phyloP scores from a whole-genome alignment of 2,329 filamentous ascomycete species.

The Colletotrichum musae region DNA sequence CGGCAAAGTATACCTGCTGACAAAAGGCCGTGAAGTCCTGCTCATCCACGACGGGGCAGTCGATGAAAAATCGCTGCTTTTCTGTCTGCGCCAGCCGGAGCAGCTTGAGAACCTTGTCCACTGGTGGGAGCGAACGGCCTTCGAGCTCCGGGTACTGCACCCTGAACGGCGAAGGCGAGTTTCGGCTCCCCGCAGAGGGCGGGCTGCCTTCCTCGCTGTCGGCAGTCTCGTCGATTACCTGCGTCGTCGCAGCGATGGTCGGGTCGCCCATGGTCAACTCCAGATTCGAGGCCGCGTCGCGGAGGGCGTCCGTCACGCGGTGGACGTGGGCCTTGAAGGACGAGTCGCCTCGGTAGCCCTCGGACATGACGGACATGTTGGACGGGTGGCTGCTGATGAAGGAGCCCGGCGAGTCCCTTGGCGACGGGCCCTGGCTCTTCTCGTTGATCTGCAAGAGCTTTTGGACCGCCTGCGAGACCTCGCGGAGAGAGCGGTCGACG shows the following conservation, averaged over 20 bases:
- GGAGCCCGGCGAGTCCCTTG: slow-evolving; percentile 16
- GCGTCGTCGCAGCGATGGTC: neutral
- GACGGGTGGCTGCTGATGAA: slow-evolving; percentile 29
- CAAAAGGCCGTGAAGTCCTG: slow-evolving; percentile 48
- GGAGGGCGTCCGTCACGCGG: neutral
- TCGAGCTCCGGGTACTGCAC: slow-evolving; percentile 40
- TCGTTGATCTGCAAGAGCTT: slow-evolving; percentile 40
- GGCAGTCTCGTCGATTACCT: slow-evolving; percentile 5
- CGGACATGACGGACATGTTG: slow-evolving; percentile 42
- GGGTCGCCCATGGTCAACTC: neutral
- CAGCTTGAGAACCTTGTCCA: slow-evolving; percentile 46
- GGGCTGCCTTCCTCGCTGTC: slow-evolving; percentile 1
- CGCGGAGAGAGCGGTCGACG: slow-evolving; percentile 46
- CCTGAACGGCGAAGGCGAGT: slow-evolving; percentile 36
- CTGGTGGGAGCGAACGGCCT: slow-evolving; percentile 45
- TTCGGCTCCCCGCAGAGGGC: neutral
- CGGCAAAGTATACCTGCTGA: slow-evolving; percentile 48
- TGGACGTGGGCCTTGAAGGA: slow-evolving; percentile 48
- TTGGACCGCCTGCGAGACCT: slow-evolving; percentile 47
- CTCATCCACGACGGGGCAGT: slow-evolving; percentile 45
- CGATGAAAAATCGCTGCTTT: slow-evolving; percentile 48
- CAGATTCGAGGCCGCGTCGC: neutral
- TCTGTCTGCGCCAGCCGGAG: slow-evolving; percentile 45
- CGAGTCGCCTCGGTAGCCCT: slow-evolving; percentile 47
- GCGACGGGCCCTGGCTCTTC: slow-evolving; percentile 24